Percentiles rank a stretch among this genome's conserved stretches.
Evolutionary conservation across 2,329 filamentous ascomycete species (phyloP).

Genomic region (Aaosphaeria pasadenensis): DNA sequence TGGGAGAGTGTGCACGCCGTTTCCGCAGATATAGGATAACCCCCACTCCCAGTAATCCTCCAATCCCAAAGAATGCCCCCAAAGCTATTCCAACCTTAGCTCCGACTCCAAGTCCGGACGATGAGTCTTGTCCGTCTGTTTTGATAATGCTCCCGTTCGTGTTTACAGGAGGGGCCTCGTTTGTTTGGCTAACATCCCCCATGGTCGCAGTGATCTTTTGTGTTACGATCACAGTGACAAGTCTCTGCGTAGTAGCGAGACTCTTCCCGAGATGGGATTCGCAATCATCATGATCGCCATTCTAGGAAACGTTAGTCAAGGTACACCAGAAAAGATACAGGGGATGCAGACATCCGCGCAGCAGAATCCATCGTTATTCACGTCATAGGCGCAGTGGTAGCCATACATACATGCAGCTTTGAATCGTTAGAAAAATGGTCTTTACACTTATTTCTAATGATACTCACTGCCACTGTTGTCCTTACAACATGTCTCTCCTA

Average conservation of each 20-base stretch:
- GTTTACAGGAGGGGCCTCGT: too few relatives aligned
- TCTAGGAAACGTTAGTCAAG: too few relatives aligned
- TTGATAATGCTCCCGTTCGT: not conserved
- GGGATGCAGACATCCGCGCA: constrained; percentile 6
- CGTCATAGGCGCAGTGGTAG: constrained; percentile 12
- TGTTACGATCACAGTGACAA: too few relatives aligned
- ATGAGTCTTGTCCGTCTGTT: not conserved
- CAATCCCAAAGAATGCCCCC: not conserved
- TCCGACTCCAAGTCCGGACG: not conserved
- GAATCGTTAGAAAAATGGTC: not conserved
- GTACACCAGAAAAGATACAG: too few relatives aligned
- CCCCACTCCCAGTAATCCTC: too few relatives aligned
- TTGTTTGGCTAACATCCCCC: too few relatives aligned
- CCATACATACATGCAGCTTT: constrained; percentile 7
- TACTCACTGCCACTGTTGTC: constrained; percentile 7
- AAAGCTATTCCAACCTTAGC: constrained; percentile 5
- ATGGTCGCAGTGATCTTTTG: too few relatives aligned
- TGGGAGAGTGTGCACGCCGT: too few relatives aligned
- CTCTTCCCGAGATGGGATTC: too few relatives aligned
- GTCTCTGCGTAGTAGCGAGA: too few relatives aligned
- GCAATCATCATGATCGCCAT: too few relatives aligned
- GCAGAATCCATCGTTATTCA: constrained; percentile 6
- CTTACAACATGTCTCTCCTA: constrained; percentile 11
- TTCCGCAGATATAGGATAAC: too few relatives aligned
- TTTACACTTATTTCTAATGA: not conserved